Conservation (phyloP, 441 rosid species). For the Gossypium schwendimanii region DNA sequence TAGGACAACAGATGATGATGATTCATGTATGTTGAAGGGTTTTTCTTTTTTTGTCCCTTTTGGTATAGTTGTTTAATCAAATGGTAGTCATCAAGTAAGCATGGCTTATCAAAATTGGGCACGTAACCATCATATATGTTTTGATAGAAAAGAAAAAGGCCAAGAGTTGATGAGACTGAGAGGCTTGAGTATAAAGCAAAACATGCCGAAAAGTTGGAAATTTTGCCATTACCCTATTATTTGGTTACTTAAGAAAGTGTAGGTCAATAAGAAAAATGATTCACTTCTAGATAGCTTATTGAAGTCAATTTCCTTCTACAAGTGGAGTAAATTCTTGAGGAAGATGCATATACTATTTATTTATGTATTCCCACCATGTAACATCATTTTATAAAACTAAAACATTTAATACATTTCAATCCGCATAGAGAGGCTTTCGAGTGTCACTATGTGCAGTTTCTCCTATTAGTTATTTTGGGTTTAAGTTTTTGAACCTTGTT, state of each 20-base stretch:
- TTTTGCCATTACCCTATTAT: neutral
- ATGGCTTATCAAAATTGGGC: neutral
- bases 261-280: neutral
- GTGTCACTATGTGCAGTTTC: too few relatives aligned
- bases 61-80: neutral
- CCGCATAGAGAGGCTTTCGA: rapidly evolving
- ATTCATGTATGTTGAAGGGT: neutral
- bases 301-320: neutral
- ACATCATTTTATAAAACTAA: too few relatives aligned
- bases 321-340: neutral
- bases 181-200: constrained; percentile 14
- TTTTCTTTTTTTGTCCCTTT: neutral
- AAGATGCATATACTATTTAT: neutral
- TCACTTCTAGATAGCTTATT: neutral
- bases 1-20: neutral
- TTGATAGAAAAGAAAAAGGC: neutral
- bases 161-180: neutral
- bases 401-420: too few relatives aligned
- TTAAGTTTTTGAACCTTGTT: too few relatives aligned
- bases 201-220: neutral
- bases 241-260: neutral
- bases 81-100: neutral
- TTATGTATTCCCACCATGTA: neutral
- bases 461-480: too few relatives aligned
- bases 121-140: neutral